A percentile compares a stretch with the other conserved stretches of the same genome.
These are phyloP conservation scores for Candida dendrica DNA, from an alignment of 805 yeast genomes.

Conservation along the genomic window DNA sequence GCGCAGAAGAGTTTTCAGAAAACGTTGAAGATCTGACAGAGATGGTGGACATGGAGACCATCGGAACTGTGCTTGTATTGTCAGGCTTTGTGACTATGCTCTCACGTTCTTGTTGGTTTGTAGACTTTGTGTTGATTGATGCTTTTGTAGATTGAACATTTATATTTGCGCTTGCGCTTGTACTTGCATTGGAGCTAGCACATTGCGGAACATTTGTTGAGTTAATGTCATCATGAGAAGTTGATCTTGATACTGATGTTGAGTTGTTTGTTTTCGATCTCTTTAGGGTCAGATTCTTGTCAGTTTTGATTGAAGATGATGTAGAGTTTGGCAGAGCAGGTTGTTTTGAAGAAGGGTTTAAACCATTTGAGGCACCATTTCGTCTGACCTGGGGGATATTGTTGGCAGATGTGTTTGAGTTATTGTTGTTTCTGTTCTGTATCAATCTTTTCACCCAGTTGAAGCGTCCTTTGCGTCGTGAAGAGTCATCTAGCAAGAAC, in stretches of 20 bases:
- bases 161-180: not conserved
- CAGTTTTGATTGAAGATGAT: not conserved
- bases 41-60: conserved; percentile 26
- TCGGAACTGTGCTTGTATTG: conserved; percentile 24
- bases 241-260: too few relatives aligned
- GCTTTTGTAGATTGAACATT: not conserved
- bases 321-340: not conserved
- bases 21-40: conserved; percentile 30
- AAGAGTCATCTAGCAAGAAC: not conserved
- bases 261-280: not conserved
- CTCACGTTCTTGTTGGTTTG: not conserved
- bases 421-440: conserved; percentile 4
- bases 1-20: conserved; percentile 25
- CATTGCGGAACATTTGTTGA: not conserved
- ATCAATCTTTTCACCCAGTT: conserved; percentile 14
- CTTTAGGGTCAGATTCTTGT: not conserved
- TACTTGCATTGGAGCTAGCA: not conserved
- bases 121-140: not conserved
- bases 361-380: not conserved
- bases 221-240: too few relatives aligned
- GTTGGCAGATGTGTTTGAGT: not conserved
- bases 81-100: conserved; percentile 12
- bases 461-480: conserved; percentile 6
- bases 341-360: too few relatives aligned
- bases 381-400: not conserved